A percentile compares a stretch with the other conserved stretches of the same genome.
Conservation (phyloP, 306 rosid genomes). For the Vigna nakashimae region DNA sequence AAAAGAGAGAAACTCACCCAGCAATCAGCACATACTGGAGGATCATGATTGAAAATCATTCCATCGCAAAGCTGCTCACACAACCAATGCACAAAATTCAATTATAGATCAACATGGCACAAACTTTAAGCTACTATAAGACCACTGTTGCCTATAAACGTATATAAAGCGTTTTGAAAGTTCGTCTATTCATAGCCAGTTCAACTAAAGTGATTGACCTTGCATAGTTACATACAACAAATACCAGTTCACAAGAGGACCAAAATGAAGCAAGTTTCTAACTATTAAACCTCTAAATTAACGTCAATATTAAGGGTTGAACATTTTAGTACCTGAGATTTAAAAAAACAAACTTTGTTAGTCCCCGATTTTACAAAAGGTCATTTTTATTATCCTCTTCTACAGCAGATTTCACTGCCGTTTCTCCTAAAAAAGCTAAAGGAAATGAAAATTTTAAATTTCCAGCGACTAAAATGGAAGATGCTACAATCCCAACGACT, state of each 20-base stretch:
- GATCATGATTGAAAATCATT: conserved; percentile 93
- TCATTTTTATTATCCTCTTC: neutral
- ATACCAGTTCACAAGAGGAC: conserved; percentile 15
- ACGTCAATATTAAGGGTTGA: neutral
- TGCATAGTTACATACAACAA: conserved; percentile 37
- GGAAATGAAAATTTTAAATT: neutral
- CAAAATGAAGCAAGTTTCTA: conserved; percentile 26
- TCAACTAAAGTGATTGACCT: conserved; percentile 37
- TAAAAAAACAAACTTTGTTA: neutral
- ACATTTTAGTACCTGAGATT: neutral
- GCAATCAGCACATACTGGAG: conserved; percentile 85
- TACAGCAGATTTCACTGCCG: neutral
- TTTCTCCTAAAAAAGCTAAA: neutral
- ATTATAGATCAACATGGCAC: conserved; percentile 38
- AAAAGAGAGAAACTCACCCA: conserved; percentile 64
- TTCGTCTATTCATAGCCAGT: conserved; percentile 11
- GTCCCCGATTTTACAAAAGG: neutral
- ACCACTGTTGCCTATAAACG: conserved; percentile 20
- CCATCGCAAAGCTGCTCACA: conserved; percentile 86
- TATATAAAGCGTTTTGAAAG: neutral
- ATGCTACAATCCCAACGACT: neutral
- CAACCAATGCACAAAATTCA: conserved; percentile 49
- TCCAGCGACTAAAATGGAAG: neutral
- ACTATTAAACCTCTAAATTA: neutral
- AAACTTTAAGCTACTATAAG: conserved; percentile 20